Percentiles rank a stretch among this genome's conserved stretches.
These are phyloP conservation scores for Aspergillus udagawae DNA, from an alignment of 2,329 filamentous ascomycete species.

Conservation along the genomic window DNA sequence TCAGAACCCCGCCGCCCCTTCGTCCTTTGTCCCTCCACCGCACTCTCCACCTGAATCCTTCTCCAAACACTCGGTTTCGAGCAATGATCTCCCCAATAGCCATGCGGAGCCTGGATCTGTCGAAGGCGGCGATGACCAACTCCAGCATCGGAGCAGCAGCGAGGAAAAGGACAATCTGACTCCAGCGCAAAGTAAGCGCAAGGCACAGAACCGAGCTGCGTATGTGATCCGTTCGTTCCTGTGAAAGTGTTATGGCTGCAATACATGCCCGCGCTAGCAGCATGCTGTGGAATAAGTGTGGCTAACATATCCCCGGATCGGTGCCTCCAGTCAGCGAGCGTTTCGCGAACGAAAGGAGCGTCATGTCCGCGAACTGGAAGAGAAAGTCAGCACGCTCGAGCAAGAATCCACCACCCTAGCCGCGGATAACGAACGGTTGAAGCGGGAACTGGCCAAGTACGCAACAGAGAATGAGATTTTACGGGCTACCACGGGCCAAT, in stretches of 20 bases:
- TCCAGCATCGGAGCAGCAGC: conserved; percentile 44
- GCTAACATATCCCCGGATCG: neutral
- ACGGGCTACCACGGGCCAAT: conserved; percentile 64
- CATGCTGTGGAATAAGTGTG: neutral
- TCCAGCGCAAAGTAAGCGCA: conserved; percentile 58
- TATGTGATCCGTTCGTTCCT: conserved; percentile 41
- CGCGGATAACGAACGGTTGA: conserved; percentile 81
- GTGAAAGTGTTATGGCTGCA: neutral
- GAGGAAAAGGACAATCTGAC: conserved; percentile 53
- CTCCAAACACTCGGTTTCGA: conserved; percentile 30
- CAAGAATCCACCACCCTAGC: conserved; percentile 67
- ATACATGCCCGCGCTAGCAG: neutral
- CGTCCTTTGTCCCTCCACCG: conserved; percentile 29
- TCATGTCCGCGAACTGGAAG: conserved; percentile 88
- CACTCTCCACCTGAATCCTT: conserved; percentile 36
- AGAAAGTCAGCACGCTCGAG: conserved; percentile 74
- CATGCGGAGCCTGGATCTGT: conserved; percentile 23
- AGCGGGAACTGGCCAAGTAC: conserved; percentile 75
- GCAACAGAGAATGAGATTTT: conserved; percentile 91
- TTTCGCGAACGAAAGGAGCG: conserved; percentile 95
- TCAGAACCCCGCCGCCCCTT: conserved; percentile 21
- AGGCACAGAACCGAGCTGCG: conserved; percentile 71
- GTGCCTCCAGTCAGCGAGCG: conserved; percentile 71
- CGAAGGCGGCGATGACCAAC: conserved; percentile 27
- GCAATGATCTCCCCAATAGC: conserved; percentile 21